Percentiles rank a stretch among this genome's conserved stretches.
Conservation (phyloP, 1,139 yeast species). For the Yamadazyma triangularis region DNA sequence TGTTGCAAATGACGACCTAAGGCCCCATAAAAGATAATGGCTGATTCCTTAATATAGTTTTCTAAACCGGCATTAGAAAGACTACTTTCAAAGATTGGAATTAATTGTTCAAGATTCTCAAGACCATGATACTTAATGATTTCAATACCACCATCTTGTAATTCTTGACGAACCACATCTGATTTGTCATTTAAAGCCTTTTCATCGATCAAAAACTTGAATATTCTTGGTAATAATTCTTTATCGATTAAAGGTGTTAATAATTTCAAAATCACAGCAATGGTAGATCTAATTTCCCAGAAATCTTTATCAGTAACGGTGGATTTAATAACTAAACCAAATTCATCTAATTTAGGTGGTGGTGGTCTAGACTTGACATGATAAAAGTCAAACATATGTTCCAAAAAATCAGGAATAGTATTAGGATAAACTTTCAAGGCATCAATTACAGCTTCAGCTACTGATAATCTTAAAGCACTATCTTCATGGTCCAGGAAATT, state of each 20-base stretch:
- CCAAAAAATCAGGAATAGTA: constrained; percentile 29
- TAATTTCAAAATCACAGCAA: constrained; percentile 63
- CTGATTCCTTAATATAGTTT: constrained; percentile 70
- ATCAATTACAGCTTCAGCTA: constrained; percentile 56
- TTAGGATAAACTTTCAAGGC: constrained; percentile 25
- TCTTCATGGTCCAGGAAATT: constrained; percentile 50
- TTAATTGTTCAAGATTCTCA: constrained; percentile 59
- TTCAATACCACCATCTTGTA: constrained; percentile 85
- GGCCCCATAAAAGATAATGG: constrained; percentile 82
- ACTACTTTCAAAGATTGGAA: constrained; percentile 70
- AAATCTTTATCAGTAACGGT: constrained; percentile 60
- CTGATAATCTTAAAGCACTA: constrained; percentile 62
- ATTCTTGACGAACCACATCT: constrained; percentile 68
- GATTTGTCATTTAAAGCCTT: constrained; percentile 74
- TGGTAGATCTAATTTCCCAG: constrained; percentile 84
- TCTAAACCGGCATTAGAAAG: constrained; percentile 45
- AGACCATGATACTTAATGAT: constrained; percentile 65
- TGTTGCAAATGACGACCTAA: constrained; percentile 74
- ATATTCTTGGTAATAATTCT: constrained; percentile 42
- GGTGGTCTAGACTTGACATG: constrained; percentile 68
- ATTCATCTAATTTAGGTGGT: constrained; percentile 68
- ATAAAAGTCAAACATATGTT: constrained; percentile 50
- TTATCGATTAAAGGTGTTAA: constrained; percentile 47
- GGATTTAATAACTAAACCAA: constrained; percentile 69
- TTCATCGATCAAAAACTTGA: constrained; percentile 55